Percentiles rank a stretch among this genome's conserved stretches.
Conservation (phyloP, 108 stramenopile species). For the Conticribra guillardii region DNA sequence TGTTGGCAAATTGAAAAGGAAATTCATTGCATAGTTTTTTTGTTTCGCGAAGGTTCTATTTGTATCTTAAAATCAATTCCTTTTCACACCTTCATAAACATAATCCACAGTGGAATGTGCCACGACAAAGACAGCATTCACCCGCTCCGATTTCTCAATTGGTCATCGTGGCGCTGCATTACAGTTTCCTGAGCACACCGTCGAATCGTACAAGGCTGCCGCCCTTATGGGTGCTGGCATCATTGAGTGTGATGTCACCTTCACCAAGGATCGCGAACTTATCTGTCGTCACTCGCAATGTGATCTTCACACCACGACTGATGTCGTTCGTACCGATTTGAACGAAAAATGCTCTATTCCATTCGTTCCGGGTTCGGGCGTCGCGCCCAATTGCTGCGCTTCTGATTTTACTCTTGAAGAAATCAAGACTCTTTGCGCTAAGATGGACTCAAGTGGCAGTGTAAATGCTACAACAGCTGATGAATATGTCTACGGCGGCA, state of each 20-base stretch:
- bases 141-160: slow-evolving; percentile 64
- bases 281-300: slow-evolving; percentile 79
- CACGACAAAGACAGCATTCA: slow-evolving; percentile 25
- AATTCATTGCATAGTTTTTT: too few relatives aligned
- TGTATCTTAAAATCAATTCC: background rate
- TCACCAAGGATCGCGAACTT: slow-evolving; percentile 71
- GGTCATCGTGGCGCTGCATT: slow-evolving; percentile 79
- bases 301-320: slow-evolving; percentile 77
- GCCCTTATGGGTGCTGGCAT: slow-evolving; percentile 66
- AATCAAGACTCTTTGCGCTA: slow-evolving; percentile 75
- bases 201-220: slow-evolving; percentile 58
- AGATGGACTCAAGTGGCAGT: slow-evolving; percentile 66
- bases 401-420: slow-evolving; percentile 77
- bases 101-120: slow-evolving; percentile 52
- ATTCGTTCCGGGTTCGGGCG: slow-evolving; percentile 40
- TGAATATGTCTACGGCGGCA: slow-evolving; percentile 62
- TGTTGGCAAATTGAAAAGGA: too few relatives aligned
- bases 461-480: slow-evolving; percentile 51
- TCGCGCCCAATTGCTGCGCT: slow-evolving; percentile 63
- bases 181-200: slow-evolving; percentile 70
- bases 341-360: slow-evolving; percentile 76
- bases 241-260: slow-evolving; percentile 84
- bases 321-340: slow-evolving; percentile 63
- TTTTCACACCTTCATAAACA: background rate
- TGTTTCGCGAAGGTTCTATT: background rate